A percentile compares a stretch with the other conserved stretches of the same genome.
phyloP scores from a whole-genome alignment of 1,284 basidiomycete genomes.

The Tilletia caries region DNA sequence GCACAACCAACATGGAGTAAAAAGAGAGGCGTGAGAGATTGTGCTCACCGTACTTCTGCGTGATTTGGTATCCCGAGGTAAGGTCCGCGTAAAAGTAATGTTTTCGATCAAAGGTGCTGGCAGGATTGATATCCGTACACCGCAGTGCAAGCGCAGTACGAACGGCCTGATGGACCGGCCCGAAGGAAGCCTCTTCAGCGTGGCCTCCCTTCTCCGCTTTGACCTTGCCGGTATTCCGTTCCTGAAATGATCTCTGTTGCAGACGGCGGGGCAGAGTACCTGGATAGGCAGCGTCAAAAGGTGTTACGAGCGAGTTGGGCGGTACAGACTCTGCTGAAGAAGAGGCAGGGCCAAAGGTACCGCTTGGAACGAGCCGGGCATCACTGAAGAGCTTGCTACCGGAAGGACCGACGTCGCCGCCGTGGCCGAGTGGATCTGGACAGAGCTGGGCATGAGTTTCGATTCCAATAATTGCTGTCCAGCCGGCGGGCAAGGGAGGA shows the following conservation, averaged over 20 bases:
- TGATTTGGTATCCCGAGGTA: constrained; percentile 92
- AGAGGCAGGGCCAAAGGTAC: constrained; percentile 22
- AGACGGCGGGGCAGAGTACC: constrained; percentile 70
- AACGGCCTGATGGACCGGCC: constrained; percentile 77
- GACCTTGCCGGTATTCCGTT: background rate
- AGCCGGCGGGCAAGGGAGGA: constrained; percentile 34
- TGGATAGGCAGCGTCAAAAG: constrained; percentile 85
- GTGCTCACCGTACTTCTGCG: constrained; percentile 78
- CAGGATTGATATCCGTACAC: constrained; percentile 60
- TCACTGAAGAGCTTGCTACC: constrained; percentile 27
- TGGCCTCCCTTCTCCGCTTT: background rate
- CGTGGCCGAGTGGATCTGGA: constrained; percentile 64
- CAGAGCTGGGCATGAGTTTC: constrained; percentile 84
- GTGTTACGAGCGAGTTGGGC: constrained; percentile 74
- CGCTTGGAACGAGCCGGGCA: constrained; percentile 19
- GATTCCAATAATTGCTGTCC: constrained; percentile 74
- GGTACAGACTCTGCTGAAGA: constrained; percentile 39
- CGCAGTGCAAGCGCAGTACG: constrained; percentile 78
- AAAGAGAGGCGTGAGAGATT: background rate
- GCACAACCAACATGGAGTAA: background rate
- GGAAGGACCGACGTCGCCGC: background rate
- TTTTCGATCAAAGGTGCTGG: constrained; percentile 69
- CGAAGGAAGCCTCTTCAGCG: constrained; percentile 65
- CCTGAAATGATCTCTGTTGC: background rate
- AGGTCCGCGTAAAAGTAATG: constrained; percentile 98